These are phyloP conservation scores for Hylodesmum podocarpum DNA, from an alignment of 306 rosid species.

Conservation along the genomic window DNA sequence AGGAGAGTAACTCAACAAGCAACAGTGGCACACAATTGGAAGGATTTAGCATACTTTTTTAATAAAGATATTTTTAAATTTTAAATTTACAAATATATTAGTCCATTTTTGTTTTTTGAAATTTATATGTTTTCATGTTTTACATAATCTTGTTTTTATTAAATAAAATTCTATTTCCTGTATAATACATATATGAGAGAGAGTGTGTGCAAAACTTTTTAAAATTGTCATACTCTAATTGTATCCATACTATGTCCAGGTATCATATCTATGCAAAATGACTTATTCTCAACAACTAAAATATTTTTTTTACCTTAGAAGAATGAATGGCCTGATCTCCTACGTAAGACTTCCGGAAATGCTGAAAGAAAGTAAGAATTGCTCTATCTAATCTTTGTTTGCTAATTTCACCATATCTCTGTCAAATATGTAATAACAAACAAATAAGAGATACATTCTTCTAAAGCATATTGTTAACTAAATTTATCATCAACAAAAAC, in stretches of 20 bases:
- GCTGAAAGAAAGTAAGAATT: constrained; percentile 92
- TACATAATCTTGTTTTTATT: neutral
- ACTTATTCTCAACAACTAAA: neutral
- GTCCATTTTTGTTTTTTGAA: neutral
- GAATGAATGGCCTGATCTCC: constrained; percentile 99
- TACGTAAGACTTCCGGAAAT: constrained; percentile 91
- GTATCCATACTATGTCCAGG: neutral
- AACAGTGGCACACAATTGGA: neutral
- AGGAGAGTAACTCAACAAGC: neutral
- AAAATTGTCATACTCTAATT: neutral
- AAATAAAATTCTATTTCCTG: neutral
- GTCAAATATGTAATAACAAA: constrained; percentile 43
- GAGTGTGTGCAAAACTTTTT: neutral
- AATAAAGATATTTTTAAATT: neutral
- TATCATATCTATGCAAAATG: neutral
- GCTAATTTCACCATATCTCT: constrained; percentile 90
- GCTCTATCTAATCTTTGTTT: constrained; percentile 99
- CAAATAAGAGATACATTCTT: constrained; percentile 27
- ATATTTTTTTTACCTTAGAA: constrained; percentile 74
- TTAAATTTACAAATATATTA: neutral
- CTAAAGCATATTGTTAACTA: neutral
- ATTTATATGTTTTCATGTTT: neutral
- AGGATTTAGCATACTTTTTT: neutral
- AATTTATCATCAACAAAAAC: neutral
- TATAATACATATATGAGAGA: neutral